Evolutionary conservation across 2,329 filamentous ascomycete genomes (phyloP), one percentile per base, ranked within the genome.

Genomic region (Stagonosporopsis tanaceti): DNA sequence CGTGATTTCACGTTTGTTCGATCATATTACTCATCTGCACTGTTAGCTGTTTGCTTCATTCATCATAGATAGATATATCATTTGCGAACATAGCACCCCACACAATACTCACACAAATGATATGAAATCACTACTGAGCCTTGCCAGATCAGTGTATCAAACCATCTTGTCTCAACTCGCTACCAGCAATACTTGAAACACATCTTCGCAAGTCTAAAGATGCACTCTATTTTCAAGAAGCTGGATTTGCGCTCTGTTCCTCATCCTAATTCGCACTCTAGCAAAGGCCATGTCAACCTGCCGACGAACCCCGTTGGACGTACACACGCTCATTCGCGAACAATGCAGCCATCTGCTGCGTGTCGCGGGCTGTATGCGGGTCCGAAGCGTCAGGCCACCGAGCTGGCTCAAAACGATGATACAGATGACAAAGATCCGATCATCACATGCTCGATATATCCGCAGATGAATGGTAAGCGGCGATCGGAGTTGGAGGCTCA

Each of bases 401-500:
- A 17, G 25, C 3, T 20, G 14, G 44, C 47, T 15, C 11, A 44
- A 1, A 44, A 22, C 25, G 38, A 34, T 14, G 39, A 55, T 39
- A 12, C 8, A 5, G 34, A 50, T 15, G 38, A 48, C 3, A 42
- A 45, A 9, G 45, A 55, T 8, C 45, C 39, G 12, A 38, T 57
- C 12, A 47, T 47, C 24, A 30, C 30, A 15, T 30, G 27, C n/a
- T 57, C 45, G 2, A 53, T 53, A 30, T 57, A 57, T 25, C 54
- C 48, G 1, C 54, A 52, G 38, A 44, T 57, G 34, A 30, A 39
- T 6, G 54, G 50, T 9, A 53, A 45, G 50, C 48, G 39, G 6
- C 34, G 22, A n/a, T 53, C 54, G 14, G 39, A 57, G 27, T 12
- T 53, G 11, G 38, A 47, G 14, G 7, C 38, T 17, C 34, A 32